A percentile compares a stretch with the other conserved stretches of the same genome.
Evolutionary conservation across 176 grass and related monocot species (phyloP).

Genomic region (Zizania latifolia): DNA sequence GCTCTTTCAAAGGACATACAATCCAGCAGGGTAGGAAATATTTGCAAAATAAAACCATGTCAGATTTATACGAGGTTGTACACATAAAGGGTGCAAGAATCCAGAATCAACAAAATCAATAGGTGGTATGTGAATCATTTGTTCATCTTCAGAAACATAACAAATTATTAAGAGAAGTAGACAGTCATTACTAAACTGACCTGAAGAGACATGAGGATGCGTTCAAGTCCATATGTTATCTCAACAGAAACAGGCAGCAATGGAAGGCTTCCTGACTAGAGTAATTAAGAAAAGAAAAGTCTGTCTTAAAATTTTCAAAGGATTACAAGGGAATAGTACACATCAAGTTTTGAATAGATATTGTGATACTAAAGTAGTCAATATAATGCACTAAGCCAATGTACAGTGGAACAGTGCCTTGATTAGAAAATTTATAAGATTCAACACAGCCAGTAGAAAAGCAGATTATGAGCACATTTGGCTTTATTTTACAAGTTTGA

Average conservation of each 20-base stretch:
- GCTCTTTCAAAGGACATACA: conserved; percentile 44
- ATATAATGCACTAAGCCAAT: neutral
- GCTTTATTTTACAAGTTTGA: neutral
- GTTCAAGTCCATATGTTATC: conserved; percentile 98
- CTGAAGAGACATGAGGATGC: conserved; percentile 98
- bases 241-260: conserved; percentile 87
- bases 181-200: conserved; percentile 31
- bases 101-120: conserved; percentile 7
- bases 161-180: neutral
- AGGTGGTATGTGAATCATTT: neutral
- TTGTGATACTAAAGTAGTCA: neutral
- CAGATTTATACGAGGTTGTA: neutral
- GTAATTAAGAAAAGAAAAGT: conserved; percentile 8
- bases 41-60: neutral
- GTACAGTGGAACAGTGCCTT: neutral
- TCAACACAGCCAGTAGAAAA: neutral
- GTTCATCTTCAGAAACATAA: neutral
- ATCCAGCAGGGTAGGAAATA: conserved; percentile 12
- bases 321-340: neutral
- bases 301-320: neutral
- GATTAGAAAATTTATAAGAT: neutral
- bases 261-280: conserved; percentile 89
- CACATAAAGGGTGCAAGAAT: conserved; percentile 1
- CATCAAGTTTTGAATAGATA: neutral
- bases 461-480: neutral